A percentile compares a stretch with the other conserved stretches of the same genome.
phyloP scores from a whole-genome alignment of 2,329 filamentous ascomycete genomes.

The Colletotrichum euphorbiae region DNA sequence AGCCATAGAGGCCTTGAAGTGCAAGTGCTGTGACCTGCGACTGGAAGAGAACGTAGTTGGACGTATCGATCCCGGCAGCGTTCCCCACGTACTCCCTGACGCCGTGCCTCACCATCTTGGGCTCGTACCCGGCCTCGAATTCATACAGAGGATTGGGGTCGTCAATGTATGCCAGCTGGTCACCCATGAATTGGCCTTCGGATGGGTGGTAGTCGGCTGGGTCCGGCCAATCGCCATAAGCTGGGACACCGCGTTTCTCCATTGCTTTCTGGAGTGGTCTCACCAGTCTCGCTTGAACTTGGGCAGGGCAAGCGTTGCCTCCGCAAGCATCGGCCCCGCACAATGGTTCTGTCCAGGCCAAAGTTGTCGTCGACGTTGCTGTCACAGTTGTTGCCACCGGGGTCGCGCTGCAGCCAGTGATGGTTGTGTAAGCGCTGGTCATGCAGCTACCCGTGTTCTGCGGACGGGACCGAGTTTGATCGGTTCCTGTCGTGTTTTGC shows the following conservation, averaged over 20 bases:
- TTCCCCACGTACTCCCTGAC: neutral
- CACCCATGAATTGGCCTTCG: neutral
- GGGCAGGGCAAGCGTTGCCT: neutral
- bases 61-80: neutral
- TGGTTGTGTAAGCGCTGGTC: slow-evolving; percentile 13
- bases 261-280: neutral
- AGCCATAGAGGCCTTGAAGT: slow-evolving; percentile 27
- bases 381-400: neutral
- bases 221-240: neutral
- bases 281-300: neutral
- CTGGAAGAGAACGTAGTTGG: slow-evolving; percentile 5
- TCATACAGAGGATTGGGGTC: neutral
- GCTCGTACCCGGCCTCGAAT: neutral
- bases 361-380: neutral
- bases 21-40: neutral
- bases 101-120: neutral
- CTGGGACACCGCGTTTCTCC: slow-evolving; percentile 44
- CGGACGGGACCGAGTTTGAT: neutral
- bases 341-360: too few relatives aligned
- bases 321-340: neutral
- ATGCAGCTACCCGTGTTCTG: neutral
- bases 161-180: neutral
- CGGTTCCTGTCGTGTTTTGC: neutral
- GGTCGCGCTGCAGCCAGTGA: slow-evolving; percentile 15
- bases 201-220: slow-evolving; percentile 7